Evolutionary conservation across 1,284 basidiomycete genomes (phyloP), one percentile per base, ranked within the genome.

Genomic region (Phlebopus sp.): DNA sequence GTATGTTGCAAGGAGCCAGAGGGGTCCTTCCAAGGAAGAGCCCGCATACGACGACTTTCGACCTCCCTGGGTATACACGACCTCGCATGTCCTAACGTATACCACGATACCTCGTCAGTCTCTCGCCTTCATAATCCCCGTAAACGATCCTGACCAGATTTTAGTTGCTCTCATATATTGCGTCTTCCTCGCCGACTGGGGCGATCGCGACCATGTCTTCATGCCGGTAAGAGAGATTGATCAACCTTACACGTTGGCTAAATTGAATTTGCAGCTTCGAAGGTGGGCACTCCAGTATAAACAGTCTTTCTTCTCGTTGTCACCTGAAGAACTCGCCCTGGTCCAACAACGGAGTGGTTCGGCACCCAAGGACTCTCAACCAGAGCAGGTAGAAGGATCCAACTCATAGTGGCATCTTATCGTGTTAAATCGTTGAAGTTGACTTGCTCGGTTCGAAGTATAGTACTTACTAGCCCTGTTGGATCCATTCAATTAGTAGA

Each of bases 141-240:
- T 7, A 8, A 39, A 25, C 17, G 21, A 8, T 9, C 29, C 34
- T 32, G 21, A 39, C 9, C 30, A 17, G 38, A 29, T 35, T 46
- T 44, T 50, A 86, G 84, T 69, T 29, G 66, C 74, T 13, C 57
- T 73, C 15, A 25, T 80, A 3, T 86, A 87, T 53, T 74, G 74
- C 7, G 67, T 82, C n/a, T 81, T 86, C 59, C 67, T 81, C 43
- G 76, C 77, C 42, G 82, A 86, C 60, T 86, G 80, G 63, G 84
- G 84, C 4, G 79, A 83, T 21, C 68, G 71, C 42, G 84, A 86
- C 29, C 84, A 86, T 60, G 80, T 85, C 30, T 86, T 86, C 63
- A 76, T 74, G 64, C 81, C 82, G 15, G 84, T 86, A 54, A 57
- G 81, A 72, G 27, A 23, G 46, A 35, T 32, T 29, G 23, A 31